A percentile compares a stretch with the other conserved stretches of the same genome.
Conservation (phyloP, 768 basidiomycete genomes). For the Rhodotorula kratochvilovae region DNA sequence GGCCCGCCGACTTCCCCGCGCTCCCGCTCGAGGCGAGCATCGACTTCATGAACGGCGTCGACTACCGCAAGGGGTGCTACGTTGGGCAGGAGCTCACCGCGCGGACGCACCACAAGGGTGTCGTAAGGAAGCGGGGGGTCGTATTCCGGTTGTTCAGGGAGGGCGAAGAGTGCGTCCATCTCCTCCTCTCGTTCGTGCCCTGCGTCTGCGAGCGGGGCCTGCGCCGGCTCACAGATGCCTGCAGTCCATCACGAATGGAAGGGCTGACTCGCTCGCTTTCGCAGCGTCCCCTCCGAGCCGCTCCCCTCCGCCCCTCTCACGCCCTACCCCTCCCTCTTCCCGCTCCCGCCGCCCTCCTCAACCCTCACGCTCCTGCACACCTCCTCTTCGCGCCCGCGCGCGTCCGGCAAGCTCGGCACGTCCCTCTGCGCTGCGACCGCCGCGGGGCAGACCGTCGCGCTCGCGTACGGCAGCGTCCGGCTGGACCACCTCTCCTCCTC, state of each 20-base stretch:
- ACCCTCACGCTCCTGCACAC: slow-evolving; percentile 25
- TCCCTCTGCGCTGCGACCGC: slow-evolving; percentile 12
- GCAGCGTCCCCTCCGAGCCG: slow-evolving; percentile 4
- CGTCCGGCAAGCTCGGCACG: slow-evolving; percentile 23
- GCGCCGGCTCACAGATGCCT: no score
- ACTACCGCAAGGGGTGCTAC: slow-evolving; percentile 96
- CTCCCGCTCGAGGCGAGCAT: slow-evolving; percentile 93
- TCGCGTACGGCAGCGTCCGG: slow-evolving; percentile 29
- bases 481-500: slow-evolving; percentile 21
- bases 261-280: no score
- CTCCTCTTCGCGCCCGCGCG: slow-evolving; percentile 15
- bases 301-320: slow-evolving; percentile 28
- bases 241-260: no score
- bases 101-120: slow-evolving; percentile 89
- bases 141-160: slow-evolving; percentile 63
- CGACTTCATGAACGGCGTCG: slow-evolving; percentile 92
- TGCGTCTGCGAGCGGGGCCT: no score
- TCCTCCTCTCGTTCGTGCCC: background rate
- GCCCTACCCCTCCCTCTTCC: slow-evolving; percentile 29
- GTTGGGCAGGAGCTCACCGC: slow-evolving; percentile 97
- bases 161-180: slow-evolving; percentile 44
- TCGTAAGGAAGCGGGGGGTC: slow-evolving; percentile 80
- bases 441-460: slow-evolving; percentile 4
- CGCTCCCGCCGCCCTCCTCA: slow-evolving; percentile 19
- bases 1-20: slow-evolving; percentile 69